Conservation (phyloP, 768 basidiomycete species). For the Rhodotorula taiwanensis region DNA sequence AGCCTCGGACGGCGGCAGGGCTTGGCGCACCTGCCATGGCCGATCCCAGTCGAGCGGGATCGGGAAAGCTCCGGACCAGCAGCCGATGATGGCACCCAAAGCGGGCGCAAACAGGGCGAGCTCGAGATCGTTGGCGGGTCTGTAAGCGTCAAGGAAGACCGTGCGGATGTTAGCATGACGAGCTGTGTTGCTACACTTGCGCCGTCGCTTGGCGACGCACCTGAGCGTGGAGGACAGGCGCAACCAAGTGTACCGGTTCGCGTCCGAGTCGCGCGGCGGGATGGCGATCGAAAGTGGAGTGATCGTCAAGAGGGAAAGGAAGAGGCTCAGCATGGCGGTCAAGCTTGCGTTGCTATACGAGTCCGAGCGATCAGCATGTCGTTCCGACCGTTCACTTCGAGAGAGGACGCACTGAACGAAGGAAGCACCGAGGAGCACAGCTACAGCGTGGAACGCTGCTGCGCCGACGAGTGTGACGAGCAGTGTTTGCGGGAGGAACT, state of each 20-base stretch:
- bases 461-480: constrained; percentile 51
- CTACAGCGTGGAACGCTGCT: constrained; percentile 50
- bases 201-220: constrained; percentile 53
- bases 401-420: constrained; percentile 39
- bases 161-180: neutral
- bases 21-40: constrained; percentile 77
- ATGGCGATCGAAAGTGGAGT: constrained; percentile 57
- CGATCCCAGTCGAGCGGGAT: constrained; percentile 94
- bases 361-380: constrained; percentile 36
- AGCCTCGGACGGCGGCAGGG: no score
- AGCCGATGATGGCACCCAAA: constrained; percentile 63
- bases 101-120: constrained; percentile 71
- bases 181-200: no score
- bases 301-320: constrained; percentile 56
- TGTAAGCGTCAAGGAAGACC: neutral
- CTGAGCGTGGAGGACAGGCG: constrained; percentile 72
- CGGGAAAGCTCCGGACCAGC: constrained; percentile 74
- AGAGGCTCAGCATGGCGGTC: constrained; percentile 63
- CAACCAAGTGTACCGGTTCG: constrained; percentile 64
- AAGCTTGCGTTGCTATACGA: constrained; percentile 52
- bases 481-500: constrained; percentile 24
- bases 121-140: constrained; percentile 58
- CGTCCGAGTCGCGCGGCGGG: constrained; percentile 65
- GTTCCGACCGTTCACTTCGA: no score
- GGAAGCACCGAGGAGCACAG: constrained; percentile 72